phyloP scores from a whole-genome alignment of 495 filamentous ascomycete species.

The Podospora pseudopauciseta region DNA sequence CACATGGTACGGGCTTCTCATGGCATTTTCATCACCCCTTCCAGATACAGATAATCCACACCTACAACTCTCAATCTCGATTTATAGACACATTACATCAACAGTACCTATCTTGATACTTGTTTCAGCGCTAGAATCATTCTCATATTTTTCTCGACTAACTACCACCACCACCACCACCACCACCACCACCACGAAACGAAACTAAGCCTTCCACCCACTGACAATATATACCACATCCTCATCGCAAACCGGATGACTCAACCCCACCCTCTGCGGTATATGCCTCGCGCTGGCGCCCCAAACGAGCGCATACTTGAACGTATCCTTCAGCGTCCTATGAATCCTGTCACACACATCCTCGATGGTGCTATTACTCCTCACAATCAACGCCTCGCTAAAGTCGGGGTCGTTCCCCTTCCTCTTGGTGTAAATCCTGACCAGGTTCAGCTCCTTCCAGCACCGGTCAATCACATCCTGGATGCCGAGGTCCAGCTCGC shows the following conservation, averaged over 20 bases:
- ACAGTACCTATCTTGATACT: too few species aligned
- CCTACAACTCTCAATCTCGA: too few species aligned
- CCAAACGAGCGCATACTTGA: slow-evolving; percentile 99
- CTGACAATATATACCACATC: slow-evolving; percentile 98
- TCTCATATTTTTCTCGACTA: not conserved
- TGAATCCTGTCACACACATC: slow-evolving; percentile 97
- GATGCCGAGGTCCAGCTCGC: slow-evolving; percentile 95
- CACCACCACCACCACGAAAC: too few species aligned
- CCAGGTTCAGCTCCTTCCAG: slow-evolving; percentile 90
- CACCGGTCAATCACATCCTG: slow-evolving; percentile 91
- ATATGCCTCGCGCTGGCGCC: slow-evolving; percentile 92
- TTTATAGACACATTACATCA: too few species aligned
- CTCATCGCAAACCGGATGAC: slow-evolving; percentile 85
- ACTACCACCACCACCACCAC: too few species aligned
- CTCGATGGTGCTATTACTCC: slow-evolving; percentile 81
- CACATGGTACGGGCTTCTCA: too few species aligned
- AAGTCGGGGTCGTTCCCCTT: slow-evolving; percentile 93
- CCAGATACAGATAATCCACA: too few species aligned
- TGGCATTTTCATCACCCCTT: too few species aligned
- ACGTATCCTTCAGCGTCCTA: slow-evolving; percentile 91
- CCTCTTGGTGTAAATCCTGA: slow-evolving; percentile 94
- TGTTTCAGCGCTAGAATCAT: not conserved
- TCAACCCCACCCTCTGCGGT: slow-evolving; percentile 87
- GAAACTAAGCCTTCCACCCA: slow-evolving; percentile 56
- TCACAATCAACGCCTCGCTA: slow-evolving; percentile 88